These are phyloP conservation scores for Apiospora koreana DNA, from an alignment of 2,329 filamentous ascomycete genomes.

Conservation along the genomic window DNA sequence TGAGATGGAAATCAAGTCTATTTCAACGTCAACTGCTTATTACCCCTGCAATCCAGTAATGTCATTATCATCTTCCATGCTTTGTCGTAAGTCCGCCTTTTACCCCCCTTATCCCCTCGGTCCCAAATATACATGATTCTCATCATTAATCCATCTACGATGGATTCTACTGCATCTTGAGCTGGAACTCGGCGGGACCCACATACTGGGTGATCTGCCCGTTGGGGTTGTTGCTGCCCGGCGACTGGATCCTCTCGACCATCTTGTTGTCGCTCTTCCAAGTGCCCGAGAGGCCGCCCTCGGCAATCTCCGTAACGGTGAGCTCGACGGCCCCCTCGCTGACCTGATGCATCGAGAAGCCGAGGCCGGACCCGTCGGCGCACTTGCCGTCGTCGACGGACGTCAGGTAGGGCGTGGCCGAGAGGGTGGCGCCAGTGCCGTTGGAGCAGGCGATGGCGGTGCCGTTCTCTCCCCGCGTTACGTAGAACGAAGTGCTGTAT, in stretches of 20 bases:
- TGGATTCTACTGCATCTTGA: background rate
- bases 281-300: background rate
- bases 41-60: background rate
- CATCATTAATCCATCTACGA: background rate
- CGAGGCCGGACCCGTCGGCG: conserved; percentile 3
- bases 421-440: background rate
- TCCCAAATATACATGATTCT: background rate
- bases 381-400: background rate
- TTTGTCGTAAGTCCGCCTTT: background rate
- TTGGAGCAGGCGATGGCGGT: background rate
- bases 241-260: background rate
- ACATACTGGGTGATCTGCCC: conserved; percentile 6
- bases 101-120: background rate
- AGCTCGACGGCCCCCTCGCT: background rate
- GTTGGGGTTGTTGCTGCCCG: conserved; percentile 5
- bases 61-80: background rate
- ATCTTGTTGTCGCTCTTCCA: background rate
- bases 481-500: background rate
- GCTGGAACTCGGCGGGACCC: background rate
- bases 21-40: background rate
- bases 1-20: background rate
- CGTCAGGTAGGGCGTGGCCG: background rate
- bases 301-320: background rate
- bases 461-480: background rate
- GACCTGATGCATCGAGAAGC: background rate